Evolutionary conservation across 805 yeast genomes (phyloP), one percentile per base, ranked within the genome.

Genomic region (Zygosaccharomyces kombuchaensis): DNA sequence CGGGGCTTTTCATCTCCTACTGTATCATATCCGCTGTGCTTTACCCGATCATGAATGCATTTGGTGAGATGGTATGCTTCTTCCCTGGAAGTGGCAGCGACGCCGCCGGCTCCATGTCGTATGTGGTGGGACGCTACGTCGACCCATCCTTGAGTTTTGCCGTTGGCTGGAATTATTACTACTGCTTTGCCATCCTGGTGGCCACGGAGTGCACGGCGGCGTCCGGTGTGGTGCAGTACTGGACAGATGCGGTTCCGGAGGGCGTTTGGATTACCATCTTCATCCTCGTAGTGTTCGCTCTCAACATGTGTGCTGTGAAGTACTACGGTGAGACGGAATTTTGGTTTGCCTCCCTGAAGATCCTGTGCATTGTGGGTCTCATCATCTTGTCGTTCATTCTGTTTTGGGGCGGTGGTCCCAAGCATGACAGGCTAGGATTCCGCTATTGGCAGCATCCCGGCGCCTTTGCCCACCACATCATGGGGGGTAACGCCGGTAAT

Each of bases 51-150:
- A 81, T 82, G 82, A 74, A 74, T 56, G 70, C 78, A 38, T 66
- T 82, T 43, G 86, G 85, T 46, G 88, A 82, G 62, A 77, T 82
- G 72, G 85, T 83, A 13, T 74, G 85, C 32, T 82, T 70, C 53
- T 49, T 77, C 17, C 84, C 84, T 1, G 70, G 78, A 36, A 77
- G 80, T 14, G 83, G 86, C 56, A 44, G 42, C 8, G 58, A 56
- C 23, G 52, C 63, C 21, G 57, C 57, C 8, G 82, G 82, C 54
- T 81, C 86, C 7, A 73, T 81, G 46, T 76, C 83, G 21, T 75
- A 76, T 57, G 70, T 81, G 54, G 73, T 78, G 45, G 75, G 76
- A 44, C 70, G 85, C 54, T 84, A 84, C 55, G 67, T 80, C 27
- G 82, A 79, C 54, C 67, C 72, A 3, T 75, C 81, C 4, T 67